phyloP scores from a whole-genome alignment of 768 basidiomycete species.

The Pisolithus albus region DNA sequence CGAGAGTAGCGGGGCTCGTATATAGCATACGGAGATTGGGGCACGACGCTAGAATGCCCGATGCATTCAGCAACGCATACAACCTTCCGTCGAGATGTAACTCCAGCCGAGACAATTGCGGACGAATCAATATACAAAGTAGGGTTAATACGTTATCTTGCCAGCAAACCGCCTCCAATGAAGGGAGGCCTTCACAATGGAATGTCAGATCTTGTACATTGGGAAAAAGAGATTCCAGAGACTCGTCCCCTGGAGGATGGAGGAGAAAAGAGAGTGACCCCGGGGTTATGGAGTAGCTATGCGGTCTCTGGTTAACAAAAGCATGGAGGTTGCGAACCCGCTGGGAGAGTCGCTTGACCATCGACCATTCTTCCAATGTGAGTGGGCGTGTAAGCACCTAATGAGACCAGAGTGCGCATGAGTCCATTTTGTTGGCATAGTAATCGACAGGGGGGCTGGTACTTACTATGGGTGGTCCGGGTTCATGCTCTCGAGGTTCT shows the following conservation, averaged over 20 bases:
- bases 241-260: background rate
- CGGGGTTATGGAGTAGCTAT: background rate
- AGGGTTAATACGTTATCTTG: background rate
- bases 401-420: no score
- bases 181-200: background rate
- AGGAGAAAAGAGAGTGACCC: background rate
- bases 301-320: background rate
- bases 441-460: background rate
- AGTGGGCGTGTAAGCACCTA: background rate
- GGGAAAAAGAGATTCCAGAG: background rate
- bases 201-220: background rate
- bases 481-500: background rate
- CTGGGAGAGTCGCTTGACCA: background rate
- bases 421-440: background rate
- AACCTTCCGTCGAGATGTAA: background rate
- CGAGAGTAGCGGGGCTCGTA: background rate
- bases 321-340: background rate
- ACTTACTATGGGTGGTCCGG: background rate
- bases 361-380: background rate
- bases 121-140: background rate
- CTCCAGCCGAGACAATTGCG: background rate
- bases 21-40: background rate
- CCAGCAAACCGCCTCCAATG: background rate
- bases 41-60: background rate
- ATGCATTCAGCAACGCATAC: background rate